Percentiles rank a stretch among this genome's conserved stretches.
These are phyloP conservation scores for Glomus cerebriforme DNA, from an alignment of 192 early-diverging fungal species.

Conservation along the genomic window DNA sequence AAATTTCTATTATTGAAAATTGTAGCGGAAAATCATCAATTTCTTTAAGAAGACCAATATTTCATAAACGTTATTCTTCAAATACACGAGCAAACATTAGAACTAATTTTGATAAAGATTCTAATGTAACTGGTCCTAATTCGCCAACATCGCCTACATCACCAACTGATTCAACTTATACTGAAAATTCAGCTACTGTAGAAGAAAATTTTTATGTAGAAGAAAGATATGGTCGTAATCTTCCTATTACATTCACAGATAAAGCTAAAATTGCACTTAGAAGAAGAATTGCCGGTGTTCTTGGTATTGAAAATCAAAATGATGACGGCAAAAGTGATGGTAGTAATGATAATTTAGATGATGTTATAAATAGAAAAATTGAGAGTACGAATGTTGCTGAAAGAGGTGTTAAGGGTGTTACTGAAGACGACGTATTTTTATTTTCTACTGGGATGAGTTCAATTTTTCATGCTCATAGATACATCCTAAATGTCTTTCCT, in stretches of 20 bases:
- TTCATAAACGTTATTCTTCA: constrained; percentile 29
- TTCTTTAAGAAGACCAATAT: constrained; percentile 36
- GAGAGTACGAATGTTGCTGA: constrained; percentile 47
- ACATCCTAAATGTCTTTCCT: constrained; percentile 51
- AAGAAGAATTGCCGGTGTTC: constrained; percentile 84
- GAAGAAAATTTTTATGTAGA: constrained; percentile 80
- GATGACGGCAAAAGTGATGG: neutral
- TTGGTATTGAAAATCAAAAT: constrained; percentile 39
- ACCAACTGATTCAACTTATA: neutral
- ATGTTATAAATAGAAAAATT: constrained; percentile 28
- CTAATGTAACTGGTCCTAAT: neutral
- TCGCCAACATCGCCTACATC: constrained; percentile 16
- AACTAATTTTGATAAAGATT: neutral
- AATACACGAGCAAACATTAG: neutral
- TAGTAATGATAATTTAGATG: constrained; percentile 31
- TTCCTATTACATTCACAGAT: constrained; percentile 66
- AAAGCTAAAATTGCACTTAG: constrained; percentile 74
- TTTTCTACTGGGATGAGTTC: constrained; percentile 93
- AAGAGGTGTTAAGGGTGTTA: constrained; percentile 57
- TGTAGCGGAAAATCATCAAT: constrained; percentile 15
- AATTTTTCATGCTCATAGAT: constrained; percentile 83
- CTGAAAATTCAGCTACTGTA: neutral
- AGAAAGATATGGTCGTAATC: constrained; percentile 92
- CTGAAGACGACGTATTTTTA: constrained; percentile 83
- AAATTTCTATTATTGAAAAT: constrained; percentile 30